Evolutionary conservation across 116 monocot genomes (phyloP), one percentile per base, ranked within the genome.

Genomic region (Iris pallida): DNA sequence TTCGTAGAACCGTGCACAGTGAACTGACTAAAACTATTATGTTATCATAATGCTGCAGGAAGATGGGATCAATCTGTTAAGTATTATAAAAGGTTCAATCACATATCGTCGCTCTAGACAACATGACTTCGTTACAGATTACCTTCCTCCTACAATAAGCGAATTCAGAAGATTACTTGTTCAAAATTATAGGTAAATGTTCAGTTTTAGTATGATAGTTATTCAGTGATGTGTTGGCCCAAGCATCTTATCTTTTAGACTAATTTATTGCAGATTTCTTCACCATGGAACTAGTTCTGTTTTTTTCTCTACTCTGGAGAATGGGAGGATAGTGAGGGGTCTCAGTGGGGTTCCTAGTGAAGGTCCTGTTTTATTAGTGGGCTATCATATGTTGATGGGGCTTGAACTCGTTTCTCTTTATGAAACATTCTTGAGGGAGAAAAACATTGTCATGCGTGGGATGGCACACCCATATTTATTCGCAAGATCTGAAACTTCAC

Each of bases 331-430:
- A 40, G 89, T 97, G 59, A 80, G 75, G 46, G 90, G 90, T 46
- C 89, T 97, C 73, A 51, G 72, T 71, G 97, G 97, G 55, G 68
- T 97, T 73, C 97, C 97, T 41, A 65, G 80, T 45, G 68, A 89
- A 75, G 97, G 97, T 42, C 97, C 97, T 57, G 83, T 97, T 64
- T 71, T 97, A 18, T 70, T 97, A 42, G 92, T 97, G 47, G 92
- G 92, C 44, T 75, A 90, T 78, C 97, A 97, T 65, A 92, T 90
- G 89, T 75, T 97, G 45, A 14, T 86, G 77, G 97, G 92, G 1
- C 63, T 91, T 20, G 97, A 97, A 55, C 63, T 92, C 47, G 42
- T 19, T 68, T 66, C 85, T 8, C 77, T 97, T 20, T 87, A 81
- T 73, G 81, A 83, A 63, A 81, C 45, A 64, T 92, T 97, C 60